phyloP scores from a whole-genome alignment of 257 asterid genomes.

The Solanum etuberosum region DNA sequence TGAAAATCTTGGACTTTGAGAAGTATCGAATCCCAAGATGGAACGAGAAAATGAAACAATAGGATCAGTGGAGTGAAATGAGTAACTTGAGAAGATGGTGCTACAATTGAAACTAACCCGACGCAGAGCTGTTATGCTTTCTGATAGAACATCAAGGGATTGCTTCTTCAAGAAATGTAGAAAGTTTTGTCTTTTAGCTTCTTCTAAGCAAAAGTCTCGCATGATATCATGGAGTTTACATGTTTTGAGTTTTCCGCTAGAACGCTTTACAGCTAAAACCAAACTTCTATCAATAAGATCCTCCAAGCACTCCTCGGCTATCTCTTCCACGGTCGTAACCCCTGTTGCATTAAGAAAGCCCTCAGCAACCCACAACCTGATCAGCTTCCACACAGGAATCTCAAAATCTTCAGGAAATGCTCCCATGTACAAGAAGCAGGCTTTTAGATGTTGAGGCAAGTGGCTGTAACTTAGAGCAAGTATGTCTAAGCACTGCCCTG shows the following conservation, averaged over 20 bases:
- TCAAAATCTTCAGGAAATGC: constrained; percentile 25
- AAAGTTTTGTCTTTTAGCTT: constrained; percentile 22
- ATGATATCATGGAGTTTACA: constrained; percentile 27
- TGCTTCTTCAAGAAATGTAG: constrained; percentile 8
- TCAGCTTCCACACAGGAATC: constrained; percentile 12
- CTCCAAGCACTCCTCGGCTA: constrained; percentile 23
- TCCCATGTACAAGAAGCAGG: constrained; percentile 29
- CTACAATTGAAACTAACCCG: not conserved
- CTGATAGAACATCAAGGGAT: not conserved
- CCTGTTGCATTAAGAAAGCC: constrained; percentile 11
- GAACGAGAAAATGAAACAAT: not conserved
- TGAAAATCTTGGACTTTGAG: not conserved
- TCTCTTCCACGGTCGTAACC: not conserved
- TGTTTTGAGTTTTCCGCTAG: constrained; percentile 14
- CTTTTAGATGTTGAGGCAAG: constrained; percentile 20
- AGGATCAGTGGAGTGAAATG: not conserved
- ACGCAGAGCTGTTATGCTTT: not conserved
- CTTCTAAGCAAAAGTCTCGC: constrained; percentile 22
- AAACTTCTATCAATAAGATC: constrained; percentile 25
- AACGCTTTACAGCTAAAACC: constrained; percentile 8
- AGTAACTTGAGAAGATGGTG: not conserved
- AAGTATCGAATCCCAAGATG: not conserved
- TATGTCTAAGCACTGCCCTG: constrained; percentile 1
- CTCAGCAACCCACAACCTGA: constrained; percentile 23
- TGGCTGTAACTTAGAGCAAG: constrained; percentile 13